Base-by-base conservation (phyloP, 73 alveolate species). In the Paramecium primaurelia region DNA sequence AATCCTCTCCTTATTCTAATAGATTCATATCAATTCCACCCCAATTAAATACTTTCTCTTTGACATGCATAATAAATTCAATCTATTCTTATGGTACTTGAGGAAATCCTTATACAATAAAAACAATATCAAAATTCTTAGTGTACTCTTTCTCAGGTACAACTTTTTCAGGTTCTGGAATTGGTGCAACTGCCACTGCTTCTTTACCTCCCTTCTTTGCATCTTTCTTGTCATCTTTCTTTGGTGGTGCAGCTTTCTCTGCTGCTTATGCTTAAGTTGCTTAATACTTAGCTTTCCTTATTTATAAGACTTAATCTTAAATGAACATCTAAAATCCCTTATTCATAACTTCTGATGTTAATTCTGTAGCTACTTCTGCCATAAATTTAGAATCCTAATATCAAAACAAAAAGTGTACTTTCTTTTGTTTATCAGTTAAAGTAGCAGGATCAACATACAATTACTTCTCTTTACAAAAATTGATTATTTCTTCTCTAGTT, bases 181-280 rank as follows among this genome's bases (percentile, higher is more conserved):
- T 77, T n/a, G 71, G 71, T n/a, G 94, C 88, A 34, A 44, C 58
- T 45, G 86, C 92, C 51, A 36, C 92, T 20, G 37, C 71, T 64
- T 89, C 84, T 38, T 73, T 73, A 6, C 22, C 87, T 45, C 94
- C 94, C 75, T 83, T 83, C 45, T 89, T 89, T 18, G 75, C 84
- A 26, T 71, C 94, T 34, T 89, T 89, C 88, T 89, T 89, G 34
- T 77, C 92, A 30, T 89, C 94, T 51, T 89, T 83, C 58, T 89
- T 71, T 71, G 83, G 86, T 20, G 86, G 83, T 4, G 83, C 64
- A 58, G 64, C 69, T 42, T 58, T 71, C 30, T 71, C 94, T 42
- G 58, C 88, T 14, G 47, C 69, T 4, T 18, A 40, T 47, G 58
- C 34, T 87, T 87, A 11, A 22, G 69, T 77, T 36, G 71, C 80